Conservation (phyloP, 805 yeast species). For the Candida ponderosae region DNA sequence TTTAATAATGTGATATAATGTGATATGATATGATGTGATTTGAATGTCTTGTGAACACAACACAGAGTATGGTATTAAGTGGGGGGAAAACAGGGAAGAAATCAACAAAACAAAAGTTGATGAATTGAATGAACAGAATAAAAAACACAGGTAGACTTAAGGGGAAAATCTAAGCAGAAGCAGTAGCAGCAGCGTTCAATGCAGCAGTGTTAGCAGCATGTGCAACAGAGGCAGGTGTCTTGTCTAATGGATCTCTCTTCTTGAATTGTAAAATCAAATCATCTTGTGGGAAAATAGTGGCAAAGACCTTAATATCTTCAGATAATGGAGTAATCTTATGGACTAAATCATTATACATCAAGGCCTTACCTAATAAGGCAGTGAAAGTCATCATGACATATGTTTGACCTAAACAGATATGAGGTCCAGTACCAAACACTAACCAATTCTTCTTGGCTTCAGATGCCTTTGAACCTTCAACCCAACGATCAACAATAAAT, state of each 20-base stretch:
- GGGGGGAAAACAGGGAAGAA: too few species aligned
- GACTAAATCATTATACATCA: conserved; percentile 68
- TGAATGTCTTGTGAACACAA: too few species aligned
- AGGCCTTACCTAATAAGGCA: conserved; percentile 85
- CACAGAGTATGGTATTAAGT: too few species aligned
- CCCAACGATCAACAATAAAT: conserved; percentile 96
- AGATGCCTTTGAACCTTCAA: conserved; percentile 64
- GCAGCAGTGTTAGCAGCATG: too few species aligned
- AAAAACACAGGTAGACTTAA: too few species aligned
- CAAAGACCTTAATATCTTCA: conserved; percentile 92
- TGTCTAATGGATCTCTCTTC: conserved; percentile 43
- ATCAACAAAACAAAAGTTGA: too few species aligned
- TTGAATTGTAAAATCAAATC: conserved; percentile 77
- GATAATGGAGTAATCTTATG: conserved; percentile 79
- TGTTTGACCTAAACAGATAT: conserved; percentile 90
- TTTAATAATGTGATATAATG: too few species aligned
- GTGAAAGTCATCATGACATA: conserved; percentile 89
- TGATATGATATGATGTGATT: too few species aligned
- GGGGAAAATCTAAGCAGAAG: too few species aligned
- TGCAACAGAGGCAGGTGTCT: too few species aligned
- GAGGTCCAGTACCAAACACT: conserved; percentile 96
- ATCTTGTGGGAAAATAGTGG: conserved; percentile 97
- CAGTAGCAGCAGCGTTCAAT: too few species aligned
- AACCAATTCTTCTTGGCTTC: conserved; percentile 86
- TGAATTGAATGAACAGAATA: too few species aligned